Base-by-base conservation (phyloP, 768 basidiomycete species). In the Myochromella boudieri region DNA sequence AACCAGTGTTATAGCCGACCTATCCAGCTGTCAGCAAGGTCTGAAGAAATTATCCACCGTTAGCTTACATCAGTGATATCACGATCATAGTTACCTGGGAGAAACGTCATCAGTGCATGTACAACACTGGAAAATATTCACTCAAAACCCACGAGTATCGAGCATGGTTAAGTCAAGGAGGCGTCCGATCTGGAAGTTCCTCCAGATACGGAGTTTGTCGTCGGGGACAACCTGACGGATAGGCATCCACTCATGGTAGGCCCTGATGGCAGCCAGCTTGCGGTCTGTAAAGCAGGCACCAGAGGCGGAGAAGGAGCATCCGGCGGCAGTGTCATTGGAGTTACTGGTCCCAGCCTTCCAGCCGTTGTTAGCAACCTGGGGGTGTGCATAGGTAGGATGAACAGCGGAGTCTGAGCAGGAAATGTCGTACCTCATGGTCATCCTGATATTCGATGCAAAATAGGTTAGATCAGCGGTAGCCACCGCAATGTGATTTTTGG, bases 181-280 rank as follows among this genome's bases (percentile, higher is more conserved):
- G 56, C 78, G 78, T 37, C 81, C 81, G 28, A 84, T 74, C 63
- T 81, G 75, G 66, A 84, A 82, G 56, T 79, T 80, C 25, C 81
- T 72, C 78, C 79, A 83, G 43, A 82, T 82, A 21, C 80, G 69
- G 11, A 83, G 71, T 53, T 76, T 70, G 61, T 82, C 78, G 40
- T 72, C 71, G 1, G 71, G 68, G 32, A 71, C 71, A 14, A 83
- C 77, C 50, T 81, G 77, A 8, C 82, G 71, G 49, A 83, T 78
- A 9, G 80, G 80, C 67, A 82, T 72, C 80, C 80, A 82, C 49
- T 81, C 80, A 54, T 82, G 78, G 53, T 80, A 81, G 0, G 78
- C 79, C 22, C 79, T 66, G 21, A 81, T 72, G 7, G 77, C 81
- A 34, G 80, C 78, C 2, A 80, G 60, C 60, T 82, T 82, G 24